Evolutionary conservation across 1,284 basidiomycete genomes (phyloP).

Genomic region (Tilletiaria anomala): DNA sequence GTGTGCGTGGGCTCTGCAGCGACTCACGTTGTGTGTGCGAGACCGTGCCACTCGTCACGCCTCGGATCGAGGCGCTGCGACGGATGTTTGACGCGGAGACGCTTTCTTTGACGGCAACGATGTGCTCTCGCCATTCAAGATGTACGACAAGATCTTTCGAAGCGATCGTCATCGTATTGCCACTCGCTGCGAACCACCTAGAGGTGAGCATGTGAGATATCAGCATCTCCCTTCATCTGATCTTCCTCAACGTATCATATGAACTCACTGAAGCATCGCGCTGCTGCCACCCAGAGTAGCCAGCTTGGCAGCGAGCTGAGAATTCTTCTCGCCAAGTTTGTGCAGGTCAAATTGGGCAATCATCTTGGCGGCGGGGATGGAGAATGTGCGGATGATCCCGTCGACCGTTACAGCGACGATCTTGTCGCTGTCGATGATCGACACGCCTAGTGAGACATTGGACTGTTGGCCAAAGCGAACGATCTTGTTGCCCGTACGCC

Average conservation of each 20-base stretch:
- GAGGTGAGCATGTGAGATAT: conserved; percentile 11
- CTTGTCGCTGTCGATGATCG: conserved; percentile 54
- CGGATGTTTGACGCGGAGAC: background rate
- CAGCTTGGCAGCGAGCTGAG: conserved; percentile 9
- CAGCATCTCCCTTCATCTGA: conserved; percentile 7
- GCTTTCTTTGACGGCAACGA: conserved; percentile 13
- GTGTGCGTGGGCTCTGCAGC: too few relatives aligned
- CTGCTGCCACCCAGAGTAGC: conserved; percentile 15
- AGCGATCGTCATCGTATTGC: conserved; percentile 75
- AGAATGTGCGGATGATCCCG: conserved; percentile 76
- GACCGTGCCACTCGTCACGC: too few relatives aligned
- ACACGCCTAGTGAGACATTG: conserved; percentile 76
- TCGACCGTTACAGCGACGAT: conserved; percentile 80
- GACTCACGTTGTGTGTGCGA: too few relatives aligned
- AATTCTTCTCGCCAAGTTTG: conserved; percentile 51
- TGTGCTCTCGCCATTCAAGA: conserved; percentile 65
- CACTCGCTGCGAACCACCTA: conserved; percentile 68
- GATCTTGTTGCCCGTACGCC: conserved; percentile 57
- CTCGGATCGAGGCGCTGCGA: too few relatives aligned
- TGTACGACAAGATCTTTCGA: conserved; percentile 75
- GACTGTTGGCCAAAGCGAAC: conserved; percentile 84
- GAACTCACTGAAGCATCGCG: conserved; percentile 15
- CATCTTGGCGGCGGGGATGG: conserved; percentile 73
- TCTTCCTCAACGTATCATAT: conserved; percentile 11
- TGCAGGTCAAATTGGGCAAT: conserved; percentile 73